These are phyloP conservation scores for Aspergillus leporis DNA, from an alignment of 495 filamentous ascomycete species.

Conservation along the genomic window DNA sequence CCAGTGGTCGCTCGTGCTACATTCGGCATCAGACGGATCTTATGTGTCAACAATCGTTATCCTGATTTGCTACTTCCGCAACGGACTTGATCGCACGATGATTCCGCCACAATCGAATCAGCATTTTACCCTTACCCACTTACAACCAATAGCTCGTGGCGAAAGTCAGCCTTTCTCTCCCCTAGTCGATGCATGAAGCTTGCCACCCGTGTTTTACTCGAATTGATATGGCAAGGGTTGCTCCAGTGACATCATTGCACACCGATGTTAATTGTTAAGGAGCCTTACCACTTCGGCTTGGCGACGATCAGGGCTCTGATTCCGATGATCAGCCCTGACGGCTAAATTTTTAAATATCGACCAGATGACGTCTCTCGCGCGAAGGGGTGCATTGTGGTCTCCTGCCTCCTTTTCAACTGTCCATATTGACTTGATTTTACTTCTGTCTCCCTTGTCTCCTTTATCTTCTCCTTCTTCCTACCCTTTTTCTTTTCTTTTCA, in stretches of 20 bases:
- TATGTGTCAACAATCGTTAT: neutral
- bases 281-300: neutral
- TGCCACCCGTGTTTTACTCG: neutral
- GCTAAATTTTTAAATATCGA: neutral
- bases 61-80: neutral
- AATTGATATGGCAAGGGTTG: neutral
- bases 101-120: neutral
- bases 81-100: neutral
- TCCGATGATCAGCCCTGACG: neutral
- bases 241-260: constrained; percentile 21
- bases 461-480: constrained; percentile 10
- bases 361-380: neutral
- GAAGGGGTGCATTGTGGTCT: neutral
- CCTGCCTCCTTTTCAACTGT: constrained; percentile 18
- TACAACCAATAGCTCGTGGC: neutral
- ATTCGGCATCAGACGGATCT: neutral
- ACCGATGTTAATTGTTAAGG: constrained; percentile 3
- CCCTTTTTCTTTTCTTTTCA: constrained; percentile 8
- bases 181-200: neutral
- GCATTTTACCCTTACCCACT: neutral
- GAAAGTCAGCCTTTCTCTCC: neutral
- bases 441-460: constrained; percentile 1
- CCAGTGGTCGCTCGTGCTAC: neutral
- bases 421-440: constrained; percentile 21
- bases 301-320: neutral